A percentile compares a stretch with the other conserved stretches of the same genome.
Conservation (phyloP, 2,329 filamentous ascomycete species). For the Aspergillus sp. region DNA sequence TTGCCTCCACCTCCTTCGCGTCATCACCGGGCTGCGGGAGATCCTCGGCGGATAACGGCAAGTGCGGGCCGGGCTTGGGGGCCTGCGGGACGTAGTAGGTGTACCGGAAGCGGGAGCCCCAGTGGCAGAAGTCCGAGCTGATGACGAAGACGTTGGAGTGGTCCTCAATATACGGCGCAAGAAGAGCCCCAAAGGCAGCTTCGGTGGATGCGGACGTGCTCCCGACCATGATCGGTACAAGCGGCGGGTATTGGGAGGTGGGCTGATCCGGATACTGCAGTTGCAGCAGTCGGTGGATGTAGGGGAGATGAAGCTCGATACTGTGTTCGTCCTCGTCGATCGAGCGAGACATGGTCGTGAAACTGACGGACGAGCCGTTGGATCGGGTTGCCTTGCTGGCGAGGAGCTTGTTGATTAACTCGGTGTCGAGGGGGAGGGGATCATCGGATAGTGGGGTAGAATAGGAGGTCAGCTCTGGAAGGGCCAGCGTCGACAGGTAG, state of each 20-base stretch:
- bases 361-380: constrained; percentile 34
- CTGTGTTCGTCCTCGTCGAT: constrained; percentile 85
- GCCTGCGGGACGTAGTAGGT: constrained; percentile 67
- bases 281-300: constrained; percentile 76
- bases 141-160: constrained; percentile 77
- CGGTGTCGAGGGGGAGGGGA: constrained; percentile 45
- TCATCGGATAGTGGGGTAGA: constrained; percentile 44
- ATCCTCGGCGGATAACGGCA: constrained; percentile 42
- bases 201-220: constrained; percentile 67
- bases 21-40: constrained; percentile 39
- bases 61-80: constrained; percentile 33
- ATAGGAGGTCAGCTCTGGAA: constrained; percentile 65
- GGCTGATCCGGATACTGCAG: constrained; percentile 51
- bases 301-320: constrained; percentile 94
- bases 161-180: constrained; percentile 76
- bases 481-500: constrained; percentile 72
- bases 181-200: constrained; percentile 63
- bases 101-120: constrained; percentile 83
- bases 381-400: constrained; percentile 26
- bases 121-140: constrained; percentile 96
- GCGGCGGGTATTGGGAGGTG: constrained; percentile 61
- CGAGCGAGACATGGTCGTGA: constrained; percentile 57
- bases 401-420: constrained; percentile 40
- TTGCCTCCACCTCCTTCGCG: constrained; percentile 23
- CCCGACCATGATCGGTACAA: constrained; percentile 86